Evolutionary conservation across 495 filamentous ascomycete genomes (phyloP).

Genomic region (Penicillium atrosanguineum): DNA sequence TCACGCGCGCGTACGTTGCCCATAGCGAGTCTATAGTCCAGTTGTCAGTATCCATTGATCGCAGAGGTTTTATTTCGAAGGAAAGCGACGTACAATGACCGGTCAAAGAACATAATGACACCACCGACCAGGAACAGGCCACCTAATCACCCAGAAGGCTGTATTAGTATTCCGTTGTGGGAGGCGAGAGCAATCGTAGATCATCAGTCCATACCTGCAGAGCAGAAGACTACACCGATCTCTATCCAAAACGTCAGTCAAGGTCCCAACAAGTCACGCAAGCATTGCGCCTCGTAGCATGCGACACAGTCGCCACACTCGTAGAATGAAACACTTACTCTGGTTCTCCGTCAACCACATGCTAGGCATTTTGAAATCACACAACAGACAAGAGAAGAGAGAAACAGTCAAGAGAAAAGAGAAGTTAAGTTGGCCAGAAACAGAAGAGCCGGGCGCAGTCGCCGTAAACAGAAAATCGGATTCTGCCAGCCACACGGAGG

Average conservation of each 20-base stretch:
- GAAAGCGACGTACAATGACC: constrained; percentile 67
- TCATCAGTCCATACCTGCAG: constrained; percentile 65
- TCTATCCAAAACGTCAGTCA: constrained; percentile 50
- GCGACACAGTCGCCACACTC: not conserved
- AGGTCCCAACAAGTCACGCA: not conserved
- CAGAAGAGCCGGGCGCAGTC: constrained; percentile 1
- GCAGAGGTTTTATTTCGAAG: not conserved
- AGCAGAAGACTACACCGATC: constrained; percentile 93
- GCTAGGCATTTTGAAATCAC: constrained; percentile 51
- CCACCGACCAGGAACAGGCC: constrained; percentile 91
- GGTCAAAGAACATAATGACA: constrained; percentile 94
- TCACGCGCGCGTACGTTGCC: constrained; percentile 61
- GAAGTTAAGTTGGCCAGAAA: not conserved
- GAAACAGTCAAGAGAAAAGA: not conserved
- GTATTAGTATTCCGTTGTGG: not conserved
- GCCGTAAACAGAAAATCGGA: constrained; percentile 16
- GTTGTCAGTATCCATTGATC: constrained; percentile 5
- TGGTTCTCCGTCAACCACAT: constrained; percentile 97
- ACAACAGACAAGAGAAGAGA: not conserved
- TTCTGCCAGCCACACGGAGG: constrained; percentile 17
- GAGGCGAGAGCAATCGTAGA: not conserved
- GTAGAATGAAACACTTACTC: constrained; percentile 57
- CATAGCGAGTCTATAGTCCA: constrained; percentile 68
- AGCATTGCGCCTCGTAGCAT: constrained; percentile 1
- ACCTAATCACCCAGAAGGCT: constrained; percentile 46